A percentile compares a stretch with the other conserved stretches of the same genome.
These are phyloP conservation scores for Hypoxylon sp. DNA, from an alignment of 2,329 filamentous ascomycete genomes.

Conservation along the genomic window DNA sequence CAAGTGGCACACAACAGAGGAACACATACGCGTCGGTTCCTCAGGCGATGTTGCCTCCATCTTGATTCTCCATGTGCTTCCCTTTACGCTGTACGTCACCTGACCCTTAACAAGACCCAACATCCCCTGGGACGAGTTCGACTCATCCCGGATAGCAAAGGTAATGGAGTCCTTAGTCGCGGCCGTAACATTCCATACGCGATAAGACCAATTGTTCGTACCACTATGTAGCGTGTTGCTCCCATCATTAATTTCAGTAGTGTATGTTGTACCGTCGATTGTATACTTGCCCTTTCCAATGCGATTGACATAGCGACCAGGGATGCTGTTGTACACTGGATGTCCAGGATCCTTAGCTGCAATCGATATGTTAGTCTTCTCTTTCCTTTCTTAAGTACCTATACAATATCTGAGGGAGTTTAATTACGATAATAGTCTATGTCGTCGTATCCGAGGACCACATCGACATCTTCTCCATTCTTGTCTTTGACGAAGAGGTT, in stretches of 20 bases:
- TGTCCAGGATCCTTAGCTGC: slow-evolving; percentile 58
- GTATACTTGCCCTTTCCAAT: slow-evolving; percentile 67
- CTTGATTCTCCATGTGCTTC: slow-evolving; percentile 65
- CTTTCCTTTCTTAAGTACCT: not conserved
- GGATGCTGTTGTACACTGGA: slow-evolving; percentile 69
- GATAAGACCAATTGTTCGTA: slow-evolving; percentile 69
- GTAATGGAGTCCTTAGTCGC: slow-evolving; percentile 67
- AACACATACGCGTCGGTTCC: slow-evolving; percentile 52
- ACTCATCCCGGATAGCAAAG: slow-evolving; percentile 70
- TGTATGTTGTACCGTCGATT: slow-evolving; percentile 61
- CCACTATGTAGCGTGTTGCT: slow-evolving; percentile 66
- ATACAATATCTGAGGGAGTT: not conserved
- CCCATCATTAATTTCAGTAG: slow-evolving; percentile 63
- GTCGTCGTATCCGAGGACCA: slow-evolving; percentile 71
- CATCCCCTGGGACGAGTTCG: slow-evolving; percentile 66
- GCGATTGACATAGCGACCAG: slow-evolving; percentile 70
- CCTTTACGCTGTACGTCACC: slow-evolving; percentile 68
- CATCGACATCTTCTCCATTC: slow-evolving; percentile 66
- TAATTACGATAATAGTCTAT: slow-evolving; percentile 61
- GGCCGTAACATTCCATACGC: slow-evolving; percentile 68
- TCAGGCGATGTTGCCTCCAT: slow-evolving; percentile 66
- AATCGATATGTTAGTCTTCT: slow-evolving; percentile 16
- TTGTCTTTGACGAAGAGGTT: slow-evolving; percentile 72
- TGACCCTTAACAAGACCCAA: slow-evolving; percentile 67
- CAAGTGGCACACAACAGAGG: slow-evolving; percentile 6